Conservation (phyloP, 305 asterid species). For the Fraxinus paxiana region DNA sequence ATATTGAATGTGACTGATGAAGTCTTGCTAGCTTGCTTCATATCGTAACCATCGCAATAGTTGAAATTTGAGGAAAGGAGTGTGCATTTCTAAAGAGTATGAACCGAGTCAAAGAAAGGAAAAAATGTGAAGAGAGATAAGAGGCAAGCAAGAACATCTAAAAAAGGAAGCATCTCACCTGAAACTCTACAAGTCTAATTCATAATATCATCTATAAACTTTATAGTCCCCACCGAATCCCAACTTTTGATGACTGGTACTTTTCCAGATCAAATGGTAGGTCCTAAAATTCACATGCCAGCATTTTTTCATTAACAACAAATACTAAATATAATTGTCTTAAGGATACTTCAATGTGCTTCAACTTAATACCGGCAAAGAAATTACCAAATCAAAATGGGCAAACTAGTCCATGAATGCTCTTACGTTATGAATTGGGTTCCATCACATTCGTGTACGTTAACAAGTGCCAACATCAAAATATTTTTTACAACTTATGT, state of each 20-base stretch:
- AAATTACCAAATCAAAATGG: background rate
- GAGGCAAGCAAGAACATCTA: too few relatives aligned
- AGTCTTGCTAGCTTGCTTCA: background rate
- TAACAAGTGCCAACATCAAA: background rate
- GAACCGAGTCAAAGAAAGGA: too few relatives aligned
- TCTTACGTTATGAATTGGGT: background rate
- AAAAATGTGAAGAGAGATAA: too few relatives aligned
- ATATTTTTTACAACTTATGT: background rate
- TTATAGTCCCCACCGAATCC: background rate
- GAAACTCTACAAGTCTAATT: background rate
- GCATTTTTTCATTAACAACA: background rate
- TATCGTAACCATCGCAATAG: background rate
- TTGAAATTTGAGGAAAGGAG: background rate
- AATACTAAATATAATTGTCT: background rate
- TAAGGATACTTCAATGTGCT: background rate
- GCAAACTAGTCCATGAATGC: background rate
- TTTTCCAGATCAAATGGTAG: background rate
- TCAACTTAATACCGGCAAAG: background rate
- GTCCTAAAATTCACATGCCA: background rate
- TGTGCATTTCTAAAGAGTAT: background rate
- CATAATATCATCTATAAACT: background rate
- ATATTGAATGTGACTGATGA: background rate
- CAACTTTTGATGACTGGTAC: background rate
- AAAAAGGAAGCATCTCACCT: background rate
- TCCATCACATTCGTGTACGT: background rate